phyloP scores from a whole-genome alignment of 2,329 filamentous ascomycete genomes.

The Xylogone sp. region DNA sequence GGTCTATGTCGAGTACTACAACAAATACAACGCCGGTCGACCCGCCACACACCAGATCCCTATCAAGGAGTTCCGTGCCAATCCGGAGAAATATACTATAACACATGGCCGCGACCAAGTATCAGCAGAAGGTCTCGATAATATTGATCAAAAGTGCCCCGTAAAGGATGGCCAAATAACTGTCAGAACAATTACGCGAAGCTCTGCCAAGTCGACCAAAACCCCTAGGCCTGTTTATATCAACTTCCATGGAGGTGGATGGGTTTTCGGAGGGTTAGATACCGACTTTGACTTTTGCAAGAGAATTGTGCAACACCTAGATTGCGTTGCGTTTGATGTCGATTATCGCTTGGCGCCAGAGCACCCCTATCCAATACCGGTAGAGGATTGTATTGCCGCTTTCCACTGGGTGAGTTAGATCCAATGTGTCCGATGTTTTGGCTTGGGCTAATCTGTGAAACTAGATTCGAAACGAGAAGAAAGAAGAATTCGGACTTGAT shows the following conservation, averaged over 20 bases:
- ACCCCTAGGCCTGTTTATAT: constrained; percentile 33
- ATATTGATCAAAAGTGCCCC: constrained; percentile 35
- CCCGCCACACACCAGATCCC: constrained; percentile 34
- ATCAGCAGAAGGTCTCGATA: constrained; percentile 31
- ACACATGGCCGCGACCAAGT: constrained; percentile 33
- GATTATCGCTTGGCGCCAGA: constrained; percentile 42
- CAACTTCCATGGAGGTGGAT: constrained; percentile 28
- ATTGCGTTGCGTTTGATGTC: constrained; percentile 39
- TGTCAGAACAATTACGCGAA: constrained; percentile 36
- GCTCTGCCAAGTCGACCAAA: constrained; percentile 21
- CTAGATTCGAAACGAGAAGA: background rate
- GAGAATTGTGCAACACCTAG: constrained; percentile 28
- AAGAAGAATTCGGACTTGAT: constrained; percentile 15
- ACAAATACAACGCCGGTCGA: constrained; percentile 36
- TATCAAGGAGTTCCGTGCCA: constrained; percentile 26
- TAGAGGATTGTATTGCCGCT: constrained; percentile 40
- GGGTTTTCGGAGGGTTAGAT: constrained; percentile 37
- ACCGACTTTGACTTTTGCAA: constrained; percentile 38
- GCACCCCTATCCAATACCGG: constrained; percentile 38
- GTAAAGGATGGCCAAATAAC: constrained; percentile 35
- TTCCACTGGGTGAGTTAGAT: constrained; percentile 33
- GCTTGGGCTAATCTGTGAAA: background rate
- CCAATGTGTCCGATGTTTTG: too few relatives aligned
- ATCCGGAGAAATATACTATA: constrained; percentile 29
- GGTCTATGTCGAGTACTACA: constrained; percentile 36